Evolutionary conservation across 192 early-diverging fungal species (phyloP).

Genomic region (Endogone sp.): DNA sequence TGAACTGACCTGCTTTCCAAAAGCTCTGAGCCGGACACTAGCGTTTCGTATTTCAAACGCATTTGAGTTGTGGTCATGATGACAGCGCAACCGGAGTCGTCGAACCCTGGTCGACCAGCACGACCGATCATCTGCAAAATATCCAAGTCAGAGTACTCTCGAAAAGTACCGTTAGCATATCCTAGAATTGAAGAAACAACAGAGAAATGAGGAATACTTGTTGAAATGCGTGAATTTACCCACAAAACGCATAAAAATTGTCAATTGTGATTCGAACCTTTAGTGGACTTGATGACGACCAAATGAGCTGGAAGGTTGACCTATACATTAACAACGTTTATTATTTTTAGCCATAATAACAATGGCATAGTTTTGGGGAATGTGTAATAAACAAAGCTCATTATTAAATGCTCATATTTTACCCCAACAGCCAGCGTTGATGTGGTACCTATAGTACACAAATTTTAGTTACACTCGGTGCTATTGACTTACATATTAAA

Average conservation of each 20-base stretch:
- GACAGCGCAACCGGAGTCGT: slow-evolving; percentile 58
- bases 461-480: neutral
- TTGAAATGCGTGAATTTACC: too few relatives aligned
- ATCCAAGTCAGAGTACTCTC: slow-evolving; percentile 63
- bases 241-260: neutral
- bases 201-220: too few relatives aligned
- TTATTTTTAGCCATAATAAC: too few relatives aligned
- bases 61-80: slow-evolving; percentile 55
- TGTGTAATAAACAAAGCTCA: too few relatives aligned
- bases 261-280: slow-evolving; percentile 8
- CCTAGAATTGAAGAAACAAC: slow-evolving; percentile 11
- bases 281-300: slow-evolving; percentile 70
- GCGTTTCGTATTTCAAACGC: slow-evolving; percentile 37
- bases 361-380: too few relatives aligned
- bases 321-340: slow-evolving; percentile 3
- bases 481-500: too few relatives aligned
- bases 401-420: too few relatives aligned
- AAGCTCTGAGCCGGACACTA: slow-evolving; percentile 48
- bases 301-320: slow-evolving; percentile 75
- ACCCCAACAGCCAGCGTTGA: slow-evolving; percentile 71
- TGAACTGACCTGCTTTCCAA: slow-evolving; percentile 63
- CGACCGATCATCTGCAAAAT: slow-evolving; percentile 77
- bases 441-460: slow-evolving; percentile 49
- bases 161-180: slow-evolving; percentile 39
- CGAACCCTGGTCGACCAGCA: slow-evolving; percentile 66